Base-by-base conservation (phyloP, 2,329 filamentous ascomycete species). In the Pseudomassariella vexata region DNA sequence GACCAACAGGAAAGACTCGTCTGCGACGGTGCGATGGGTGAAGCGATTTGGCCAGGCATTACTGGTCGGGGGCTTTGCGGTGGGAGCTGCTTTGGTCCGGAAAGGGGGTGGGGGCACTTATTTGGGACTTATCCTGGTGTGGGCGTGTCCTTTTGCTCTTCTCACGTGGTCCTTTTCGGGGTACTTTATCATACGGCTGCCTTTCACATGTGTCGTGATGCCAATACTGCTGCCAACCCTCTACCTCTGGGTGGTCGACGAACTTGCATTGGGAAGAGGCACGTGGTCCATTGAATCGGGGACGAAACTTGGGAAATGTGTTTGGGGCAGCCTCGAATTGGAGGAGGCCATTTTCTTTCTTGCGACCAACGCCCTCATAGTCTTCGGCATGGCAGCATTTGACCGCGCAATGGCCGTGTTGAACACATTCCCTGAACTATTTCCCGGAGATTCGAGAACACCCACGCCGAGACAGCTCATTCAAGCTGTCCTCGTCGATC, bases 331-430 rank as follows among this genome's bases (percentile, higher is more conserved):
- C 6, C 55, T 87, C 19, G 83, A 87, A 30, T 65, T 86, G 14
- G 83, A 88, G 57, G 83, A 88, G 51, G 82, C 81, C 0, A 44
- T 82, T 6, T 87, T 87, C 62, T 88, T 88, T 54, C 60, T 86
- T 4, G 56, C 73, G 4, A 85, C 81, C 2, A 87, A 87, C 49
- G 62, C 62, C 1, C 57, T 88, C 14, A 77, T 88, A 34, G 78
- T 85, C 0, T 79, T 81, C 48, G 82, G 82, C 2, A 60, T 82
- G 16, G 61, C 78, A 2, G 77, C 81, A 0, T 80, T 84, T 41
- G 83, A 87, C 53, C 76, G 84, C 47, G 77, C 76, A 4, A 48
- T 84, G 21, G 76, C 81, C 1, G 67, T 87, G 10, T 54, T 82
- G 6, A 67, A 81, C 42, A 70, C 73, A 0, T 83, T 83, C 39